Evolutionary conservation across 169 alveolate genomes (phyloP), one percentile per base, ranked within the genome.

Genomic region (Cryptosporidium felis): DNA sequence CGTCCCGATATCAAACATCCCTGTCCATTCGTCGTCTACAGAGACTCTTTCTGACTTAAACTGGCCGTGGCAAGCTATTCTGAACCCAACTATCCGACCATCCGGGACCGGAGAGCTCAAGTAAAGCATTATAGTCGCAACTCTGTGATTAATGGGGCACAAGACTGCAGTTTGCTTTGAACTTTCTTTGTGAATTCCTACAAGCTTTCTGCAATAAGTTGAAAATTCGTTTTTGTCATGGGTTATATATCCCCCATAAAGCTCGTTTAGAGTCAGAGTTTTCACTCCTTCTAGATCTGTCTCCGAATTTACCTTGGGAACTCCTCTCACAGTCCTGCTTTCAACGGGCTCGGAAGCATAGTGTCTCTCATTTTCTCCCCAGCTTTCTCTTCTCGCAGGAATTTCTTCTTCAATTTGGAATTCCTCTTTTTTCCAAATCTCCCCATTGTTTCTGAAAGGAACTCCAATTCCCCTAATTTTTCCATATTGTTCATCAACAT

Each of bases 11-110:
- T 53, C 40, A 38, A 74, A 74, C 67, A 74, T 74, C 1, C 67
- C 65, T 0, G 85, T 74, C 85, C 85, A 74, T 5, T 51, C 36
- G 14, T 74, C 85, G n/a, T 74, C 85, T 12, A 56, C 40, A 0
- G 65, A 36, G 9, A 36, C 53, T 23, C 56, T 74, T 21, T 74
- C 62, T 9, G 63, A 21, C 44, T 34, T 30, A 26, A 53, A 56
- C 23, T 74, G 85, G 18, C 28, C 34, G 9, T 74, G 85, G 40
- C 85, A 74, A 12, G 60, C 56, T 3, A 74, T 38, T 18, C 41
- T n/a, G 46, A 74, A n/a, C 40, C 67, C 67, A 74, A 56, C 66
- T 0, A 74, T 23, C 3, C 18, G 18, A 8, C 60, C 67, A 18
- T 74, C 59, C 8, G 59, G 53, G 2, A 21, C 30, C 3, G 85